Conservation (phyloP, 805 yeast genomes). For the Diddensiella santjacobensis region DNA sequence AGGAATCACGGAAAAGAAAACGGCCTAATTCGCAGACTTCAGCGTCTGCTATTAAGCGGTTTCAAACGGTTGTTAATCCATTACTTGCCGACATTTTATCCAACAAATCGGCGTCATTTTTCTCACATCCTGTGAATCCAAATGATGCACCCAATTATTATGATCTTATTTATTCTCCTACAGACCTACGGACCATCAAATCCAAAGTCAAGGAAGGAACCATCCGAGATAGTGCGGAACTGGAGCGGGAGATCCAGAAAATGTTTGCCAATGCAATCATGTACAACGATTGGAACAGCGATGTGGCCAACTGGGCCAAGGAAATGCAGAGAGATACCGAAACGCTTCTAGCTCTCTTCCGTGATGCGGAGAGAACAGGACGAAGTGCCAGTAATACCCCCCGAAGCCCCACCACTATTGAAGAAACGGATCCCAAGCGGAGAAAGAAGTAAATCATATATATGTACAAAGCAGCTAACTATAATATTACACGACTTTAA, state of each 20-base stretch:
- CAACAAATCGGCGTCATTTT: slow-evolving; percentile 70
- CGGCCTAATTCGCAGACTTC: slow-evolving; percentile 19
- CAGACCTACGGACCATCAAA: slow-evolving; percentile 62
- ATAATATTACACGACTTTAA: neutral
- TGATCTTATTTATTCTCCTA: slow-evolving; percentile 57
- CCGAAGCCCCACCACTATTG: slow-evolving; percentile 3
- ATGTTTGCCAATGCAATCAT: slow-evolving; percentile 84
- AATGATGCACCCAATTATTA: slow-evolving; percentile 69
- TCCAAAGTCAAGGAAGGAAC: slow-evolving; percentile 55
- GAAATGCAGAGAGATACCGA: slow-evolving; percentile 70
- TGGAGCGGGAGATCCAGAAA: slow-evolving; percentile 64
- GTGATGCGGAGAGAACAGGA: slow-evolving; percentile 42
- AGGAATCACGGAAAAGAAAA: slow-evolving; percentile 11
- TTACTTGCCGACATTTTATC: slow-evolving; percentile 62
- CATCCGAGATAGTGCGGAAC: slow-evolving; percentile 45
- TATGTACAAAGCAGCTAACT: neutral
- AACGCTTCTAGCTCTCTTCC: slow-evolving; percentile 47
- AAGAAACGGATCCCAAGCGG: slow-evolving; percentile 18
- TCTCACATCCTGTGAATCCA: slow-evolving; percentile 63
- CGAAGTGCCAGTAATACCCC: slow-evolving; percentile 20
- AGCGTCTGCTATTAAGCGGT: slow-evolving; percentile 38
- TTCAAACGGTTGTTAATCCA: slow-evolving; percentile 59
- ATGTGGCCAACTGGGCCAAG: slow-evolving; percentile 55
- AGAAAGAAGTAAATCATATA: slow-evolving; percentile 15
- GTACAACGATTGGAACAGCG: slow-evolving; percentile 68